Base-by-base conservation (phyloP, 1,139 yeast species). In the Lipomyces yarrowii region DNA sequence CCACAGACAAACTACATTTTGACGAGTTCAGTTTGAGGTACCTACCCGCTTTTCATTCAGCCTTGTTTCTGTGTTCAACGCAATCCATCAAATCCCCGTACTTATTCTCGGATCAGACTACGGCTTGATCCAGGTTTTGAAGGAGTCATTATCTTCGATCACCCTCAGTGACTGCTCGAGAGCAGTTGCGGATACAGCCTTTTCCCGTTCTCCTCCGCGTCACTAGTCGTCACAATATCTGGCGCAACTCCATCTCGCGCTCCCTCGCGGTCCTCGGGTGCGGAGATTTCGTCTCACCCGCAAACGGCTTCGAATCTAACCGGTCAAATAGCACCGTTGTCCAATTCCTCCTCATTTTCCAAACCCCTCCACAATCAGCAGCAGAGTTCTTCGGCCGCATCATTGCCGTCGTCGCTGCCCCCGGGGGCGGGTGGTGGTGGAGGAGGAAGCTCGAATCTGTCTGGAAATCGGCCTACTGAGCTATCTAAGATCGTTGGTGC, bases 401-500 rank as follows among this genome's bases (percentile, higher is more conserved):
- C 65, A 30, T 23, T 42, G 39, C 13, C 63, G 42, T 58, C 57
- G 39, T 21, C 59, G 23, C 54, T 39, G 53, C 57, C 57, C 13
- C 30, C 30, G 21, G 30, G 52, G 37, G 53, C 59, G 42, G 59
- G 46, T 30, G 64, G 61, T n/a, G 58, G 55, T 15, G 67, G 64
- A 13, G 67, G 67, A 30, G 66, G 66, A 56, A 55, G 59, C 37
- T 35, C 57, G 2, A 35, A 52, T 37, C 15, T 51, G 48, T 48
- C 64, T 32, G 57, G 59, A 37, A 59, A 33, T 59, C 69, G 69
- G n/a, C 67, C 67, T 35, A 59, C 69, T n/a, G 69, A 66, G 61
- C 57, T 82, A 66, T 77, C 80, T 64, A 82, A 83, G 74, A 83
- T 83, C 61, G 77, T 83, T 59, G 75, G 82, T 69, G 83, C 86